Base-by-base conservation (phyloP, 257 asterid genomes). In the Salvia splendens region DNA sequence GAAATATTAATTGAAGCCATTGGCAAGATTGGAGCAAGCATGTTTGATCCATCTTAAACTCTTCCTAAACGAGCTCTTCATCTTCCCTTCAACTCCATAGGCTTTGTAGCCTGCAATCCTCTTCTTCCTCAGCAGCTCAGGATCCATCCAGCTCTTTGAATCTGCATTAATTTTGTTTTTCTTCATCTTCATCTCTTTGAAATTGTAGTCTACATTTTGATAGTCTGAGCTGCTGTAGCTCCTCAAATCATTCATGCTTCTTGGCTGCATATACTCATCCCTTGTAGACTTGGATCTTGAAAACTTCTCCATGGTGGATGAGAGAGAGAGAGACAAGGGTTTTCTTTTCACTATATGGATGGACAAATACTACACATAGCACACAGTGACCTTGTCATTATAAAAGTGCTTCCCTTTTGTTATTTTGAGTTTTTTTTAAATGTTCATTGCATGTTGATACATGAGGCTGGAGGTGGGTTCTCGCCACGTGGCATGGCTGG, bases 1-100 rank as follows among this genome's bases (percentile, higher is more conserved):
- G 24, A 20, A 20, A 20, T 20, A 20, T 20, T 24, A 24, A 24
- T 24, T 24, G 43, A 83, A 61, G 46, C 94, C 98, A 82, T 86
- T 78, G 15, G 86, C 86, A 5, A 84, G 84, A 12, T 77, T 77
- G 61, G 46, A 75, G 72, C 85, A 83, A 33, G 84, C 70, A 24
- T 85, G 80, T 50, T 89, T 89, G 43, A 92, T 85, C 98, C 96
- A 92, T 62, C 84, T 84, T 43, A 89, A 83, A 58, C 98, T 92
- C 81, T 84, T 92, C 17, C 86, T 82, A 6, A 92, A 56, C 58
- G 92, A 80, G 30, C 71, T 87, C 75, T 92, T 92, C 89, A 92
- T 78, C 66, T 85, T 89, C 0, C 92, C 92, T 33, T 89, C 98
- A 30, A 87, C 77, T 4, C 87, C 81, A 52, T 89, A 89, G 0